Base-by-base conservation (phyloP, 1,284 basidiomycete species). In the Microbotryum silenes-acaulis region DNA sequence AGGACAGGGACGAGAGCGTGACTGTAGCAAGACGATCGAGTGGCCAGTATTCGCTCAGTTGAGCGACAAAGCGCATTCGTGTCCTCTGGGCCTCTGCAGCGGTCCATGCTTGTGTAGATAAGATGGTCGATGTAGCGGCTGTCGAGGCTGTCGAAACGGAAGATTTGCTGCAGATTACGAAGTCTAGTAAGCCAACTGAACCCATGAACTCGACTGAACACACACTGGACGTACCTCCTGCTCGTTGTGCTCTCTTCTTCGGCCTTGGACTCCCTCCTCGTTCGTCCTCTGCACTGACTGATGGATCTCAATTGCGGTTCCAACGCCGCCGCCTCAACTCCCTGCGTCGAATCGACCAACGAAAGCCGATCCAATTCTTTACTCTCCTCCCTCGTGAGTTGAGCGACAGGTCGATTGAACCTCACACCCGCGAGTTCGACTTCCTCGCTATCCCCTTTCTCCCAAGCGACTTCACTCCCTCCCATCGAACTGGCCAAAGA, bases 341-440 rank as follows among this genome's bases (percentile, higher is more conserved):
- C 18, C n/a, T 33, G 29, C 10, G 31, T 6, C 20, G 21, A 21
- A 53, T n/a, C 31, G 33, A 55, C 31, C n/a, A 23, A 29, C 63
- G 27, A 47, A 59, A 29, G 45, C 6, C 44, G 50, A 16, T 66
- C 66, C 21, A 68, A 45, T 12, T 51, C 47, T 29, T 42, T 23
- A 45, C 64, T 66, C 55, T 62, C 61, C 33, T 58, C 64, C 44
- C 64, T 37, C 23, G 67, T 67, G 8, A 84, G 79, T 65, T 86
- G 82, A 0, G 85, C 81, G 0, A 94, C 89, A 0, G 91, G 91
- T 42, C 79, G 77, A 72, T 96, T 96, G 31, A 92, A 85, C 1
- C 87, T 3, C 77, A 71, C 8, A 79, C 62, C 50, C 64, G 78
- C 78, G 33, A 78, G 79, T 62, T 88, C 86, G 57, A 87, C 72